Evolutionary conservation across 2,329 filamentous ascomycete species (phyloP), one percentile per base, ranked within the genome.

Genomic region (Fusarium secorum): DNA sequence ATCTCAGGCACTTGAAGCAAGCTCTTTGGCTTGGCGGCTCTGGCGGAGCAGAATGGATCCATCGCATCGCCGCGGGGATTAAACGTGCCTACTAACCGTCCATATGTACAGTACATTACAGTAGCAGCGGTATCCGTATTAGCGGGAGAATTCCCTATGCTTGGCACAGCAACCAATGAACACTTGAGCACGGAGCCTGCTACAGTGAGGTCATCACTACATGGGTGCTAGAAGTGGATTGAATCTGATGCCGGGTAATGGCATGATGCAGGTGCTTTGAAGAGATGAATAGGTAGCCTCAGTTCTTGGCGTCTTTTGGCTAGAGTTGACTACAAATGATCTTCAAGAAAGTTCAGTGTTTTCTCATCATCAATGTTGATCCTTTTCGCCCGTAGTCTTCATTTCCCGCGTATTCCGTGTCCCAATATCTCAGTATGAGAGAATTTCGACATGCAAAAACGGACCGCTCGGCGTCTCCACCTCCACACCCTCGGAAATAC

Each of bases 391-490:
- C 11, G 8, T 20, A 14, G 14, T 46, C 24, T 49, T 52, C 20
- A 51, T 42, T 46, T 63, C 49, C 39, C 38, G 38, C 39, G 46
- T 64, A 54, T 60, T 56, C 44, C 36, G 30, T 32, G n/a, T 45
- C 45, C 26, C 17, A 57, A 42, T 18, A 24, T 33, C 13, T 24
- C 44, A 57, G 39, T 75, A 74, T 76, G 74, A 76, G 74, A 75
- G 68, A 76, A 75, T 75, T 76, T 72, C 70, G 15, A 67, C 24
- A 33, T 51, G 48, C 44, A 49, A 57, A 57, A 60, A 73, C 73
- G 74, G 74, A 75, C 59, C 60, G 66, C 70, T 74, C 74, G 74
- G 74, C 67, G 72, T 73, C 74, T 54, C 74, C 74, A 76, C 74
- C 73, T 75, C 74, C 74, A 69, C 64, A 72, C 60, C 60, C 58